Base-by-base conservation (phyloP, 208 protist species). In the Trypanosoma scelopori region DNA sequence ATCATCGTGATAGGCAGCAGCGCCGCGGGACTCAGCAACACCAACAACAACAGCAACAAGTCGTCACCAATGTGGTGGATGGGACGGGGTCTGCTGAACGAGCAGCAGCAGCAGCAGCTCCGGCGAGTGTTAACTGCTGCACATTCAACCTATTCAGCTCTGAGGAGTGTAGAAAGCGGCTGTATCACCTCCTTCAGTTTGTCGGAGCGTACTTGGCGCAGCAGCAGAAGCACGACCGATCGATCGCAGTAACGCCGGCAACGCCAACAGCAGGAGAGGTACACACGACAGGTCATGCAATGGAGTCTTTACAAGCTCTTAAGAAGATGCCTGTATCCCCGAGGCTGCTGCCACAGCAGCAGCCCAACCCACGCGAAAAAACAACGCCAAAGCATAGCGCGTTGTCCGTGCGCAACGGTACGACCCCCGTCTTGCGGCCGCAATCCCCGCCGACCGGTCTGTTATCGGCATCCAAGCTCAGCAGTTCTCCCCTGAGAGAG, bases 111-210 rank as follows among this genome's bases (percentile, higher is more conserved):
- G n/a, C n/a, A n/a, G n/a, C n/a, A n/a, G n/a, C n/a, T n/a, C n/a
- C n/a, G n/a, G n/a, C n/a, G n/a, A n/a, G 47, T 59, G 52, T 56
- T 49, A 71, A 16, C 25, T 46, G 27, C 28, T 51, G 22, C 20
- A 77, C 75, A 1, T 89, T 92, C 60, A 79, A 70, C 59, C 51
- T 92, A 3, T 87, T 89, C 49, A 62, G 70, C 53, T 77, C 82
- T 0, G 79, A 84, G 37, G 72, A 79, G 30, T 92, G 85, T 59
- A 76, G 85, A 12, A 73, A 61, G 12, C 74, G 79, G 7, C 74
- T 92, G 27, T 73, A 79, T 41, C 75, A 79, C 32, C 45, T 92
- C 41, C 72, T 82, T 46, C 28, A 45, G 15, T 92, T 92, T 55
- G 47, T 89, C 30, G 47, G 47, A 6, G 25, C 27, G 13, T 89